Percentiles rank a stretch among this genome's conserved stretches.
Conservation (phyloP, 768 basidiomycete species). For the Lentinula lateritia region DNA sequence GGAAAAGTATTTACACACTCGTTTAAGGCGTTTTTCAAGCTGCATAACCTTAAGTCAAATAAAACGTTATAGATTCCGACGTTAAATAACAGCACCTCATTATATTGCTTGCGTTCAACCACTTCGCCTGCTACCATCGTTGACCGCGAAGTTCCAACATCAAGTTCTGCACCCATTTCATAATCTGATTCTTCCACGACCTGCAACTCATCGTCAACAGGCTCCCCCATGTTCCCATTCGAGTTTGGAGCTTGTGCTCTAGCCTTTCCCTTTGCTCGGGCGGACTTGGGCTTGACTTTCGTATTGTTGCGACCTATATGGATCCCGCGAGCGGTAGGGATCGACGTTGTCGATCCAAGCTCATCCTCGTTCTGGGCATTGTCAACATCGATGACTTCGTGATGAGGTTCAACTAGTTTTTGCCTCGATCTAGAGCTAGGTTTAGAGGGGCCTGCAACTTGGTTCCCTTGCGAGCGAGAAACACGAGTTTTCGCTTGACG, state of each 20-base stretch:
- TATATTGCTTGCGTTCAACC: neutral
- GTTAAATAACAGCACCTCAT: neutral
- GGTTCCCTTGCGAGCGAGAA: neutral
- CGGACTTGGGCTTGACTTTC: neutral
- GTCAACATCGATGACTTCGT: neutral
- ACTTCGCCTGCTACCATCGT: neutral
- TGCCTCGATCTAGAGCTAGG: neutral
- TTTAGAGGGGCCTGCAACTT: slow-evolving; percentile 1
- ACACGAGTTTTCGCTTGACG: neutral
- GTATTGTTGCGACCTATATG: neutral
- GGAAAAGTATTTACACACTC: neutral
- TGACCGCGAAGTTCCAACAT: neutral
- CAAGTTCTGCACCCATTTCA: neutral
- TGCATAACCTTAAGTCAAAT: neutral
- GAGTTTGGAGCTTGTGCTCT: slow-evolving; percentile 19
- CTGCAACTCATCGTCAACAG: slow-evolving; percentile 15
- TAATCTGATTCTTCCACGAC: slow-evolving; percentile 14
- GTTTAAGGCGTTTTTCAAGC: neutral
- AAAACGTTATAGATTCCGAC: neutral
- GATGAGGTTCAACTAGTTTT: neutral
- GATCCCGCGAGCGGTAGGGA: neutral
- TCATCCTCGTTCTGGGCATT: neutral
- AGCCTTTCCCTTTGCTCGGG: slow-evolving; percentile 28
- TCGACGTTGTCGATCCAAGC: neutral
- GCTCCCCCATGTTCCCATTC: neutral